Conservation (phyloP, 345 rosid species). For the Heritiera fomes region DNA sequence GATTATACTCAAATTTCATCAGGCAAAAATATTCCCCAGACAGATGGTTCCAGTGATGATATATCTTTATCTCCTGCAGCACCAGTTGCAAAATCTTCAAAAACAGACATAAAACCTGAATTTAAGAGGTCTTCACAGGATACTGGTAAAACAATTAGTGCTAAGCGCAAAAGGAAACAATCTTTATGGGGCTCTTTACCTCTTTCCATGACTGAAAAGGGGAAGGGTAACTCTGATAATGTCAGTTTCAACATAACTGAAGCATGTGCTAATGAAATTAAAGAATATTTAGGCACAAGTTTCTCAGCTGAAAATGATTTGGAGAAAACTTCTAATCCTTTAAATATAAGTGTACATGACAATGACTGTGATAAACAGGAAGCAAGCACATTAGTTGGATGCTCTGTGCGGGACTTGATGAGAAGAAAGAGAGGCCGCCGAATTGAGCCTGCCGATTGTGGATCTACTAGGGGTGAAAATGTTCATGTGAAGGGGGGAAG, state of each 20-base stretch:
- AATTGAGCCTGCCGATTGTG: constrained; percentile 42
- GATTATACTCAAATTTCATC: constrained; percentile 35
- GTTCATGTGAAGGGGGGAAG: constrained; percentile 32
- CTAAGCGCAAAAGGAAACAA: constrained; percentile 39
- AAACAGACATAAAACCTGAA: constrained; percentile 42
- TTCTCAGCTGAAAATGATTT: constrained; percentile 32
- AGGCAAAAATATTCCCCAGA: constrained; percentile 43
- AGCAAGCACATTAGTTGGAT: constrained; percentile 39
- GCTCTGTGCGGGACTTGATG: constrained; percentile 87
- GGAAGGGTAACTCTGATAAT: constrained; percentile 35
- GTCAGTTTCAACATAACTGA: constrained; percentile 27
- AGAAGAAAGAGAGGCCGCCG: constrained; percentile 63
- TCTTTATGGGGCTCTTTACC: constrained; percentile 75
- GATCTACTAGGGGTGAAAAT: constrained; percentile 35
- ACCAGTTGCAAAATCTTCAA: constrained; percentile 41
- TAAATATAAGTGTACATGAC: constrained; percentile 30
- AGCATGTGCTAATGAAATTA: constrained; percentile 32
- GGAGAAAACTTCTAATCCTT: constrained; percentile 33
- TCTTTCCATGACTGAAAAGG: constrained; percentile 37
- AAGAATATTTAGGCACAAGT: constrained; percentile 23
- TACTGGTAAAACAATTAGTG: constrained; percentile 29
- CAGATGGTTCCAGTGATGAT: constrained; percentile 54
- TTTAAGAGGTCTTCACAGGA: constrained; percentile 32
- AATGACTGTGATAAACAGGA: constrained; percentile 34
- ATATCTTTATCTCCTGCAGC: constrained; percentile 32